A percentile compares a stretch with the other conserved stretches of the same genome.
Conservation (phyloP, 352 stramenopile species). For the Phytophthora brassicae region DNA sequence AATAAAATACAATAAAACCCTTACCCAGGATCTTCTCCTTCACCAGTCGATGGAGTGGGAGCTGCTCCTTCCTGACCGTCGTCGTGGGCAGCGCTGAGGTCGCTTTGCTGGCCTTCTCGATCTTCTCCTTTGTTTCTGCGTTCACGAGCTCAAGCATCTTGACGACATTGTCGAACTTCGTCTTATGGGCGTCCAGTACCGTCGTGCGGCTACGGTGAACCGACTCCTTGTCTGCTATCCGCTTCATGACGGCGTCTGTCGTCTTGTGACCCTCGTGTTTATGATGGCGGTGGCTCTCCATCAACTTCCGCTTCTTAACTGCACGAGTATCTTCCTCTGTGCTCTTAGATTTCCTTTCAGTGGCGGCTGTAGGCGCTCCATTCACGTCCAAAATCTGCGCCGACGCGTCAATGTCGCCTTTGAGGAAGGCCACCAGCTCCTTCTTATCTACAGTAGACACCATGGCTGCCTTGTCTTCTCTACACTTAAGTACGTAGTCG, state of each 20-base stretch:
- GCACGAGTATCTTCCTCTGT: constrained; percentile 22
- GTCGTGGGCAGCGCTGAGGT: constrained; percentile 45
- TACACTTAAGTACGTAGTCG: constrained; percentile 86
- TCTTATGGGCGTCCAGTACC: constrained; percentile 77
- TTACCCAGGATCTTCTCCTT: constrained; percentile 73
- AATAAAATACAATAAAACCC: too few species aligned
- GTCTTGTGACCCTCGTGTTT: constrained; percentile 51
- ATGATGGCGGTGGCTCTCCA: constrained; percentile 23
- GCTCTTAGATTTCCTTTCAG: not conserved
- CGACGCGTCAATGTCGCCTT: constrained; percentile 80
- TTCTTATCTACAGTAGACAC: constrained; percentile 89
- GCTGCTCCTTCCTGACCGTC: constrained; percentile 56
- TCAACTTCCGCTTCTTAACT: constrained; percentile 50
- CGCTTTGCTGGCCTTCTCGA: constrained; percentile 78
- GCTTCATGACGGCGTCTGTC: constrained; percentile 57
- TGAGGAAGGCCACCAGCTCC: constrained; percentile 82
- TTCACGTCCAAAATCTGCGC: constrained; percentile 60
- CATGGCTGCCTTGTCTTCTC: constrained; percentile 74
- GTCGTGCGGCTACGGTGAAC: constrained; percentile 66
- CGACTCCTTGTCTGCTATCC: constrained; percentile 69
- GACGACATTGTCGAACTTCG: constrained; percentile 81
- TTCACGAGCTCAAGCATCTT: constrained; percentile 82
- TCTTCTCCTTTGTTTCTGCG: constrained; percentile 86
- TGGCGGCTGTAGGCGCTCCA: constrained; percentile 9
- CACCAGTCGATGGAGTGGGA: constrained; percentile 64